A percentile compares a stretch with the other conserved stretches of the same genome.
Evolutionary conservation across 2,329 filamentous ascomycete genomes (phyloP).

Genomic region (Fusarium tricinctum): DNA sequence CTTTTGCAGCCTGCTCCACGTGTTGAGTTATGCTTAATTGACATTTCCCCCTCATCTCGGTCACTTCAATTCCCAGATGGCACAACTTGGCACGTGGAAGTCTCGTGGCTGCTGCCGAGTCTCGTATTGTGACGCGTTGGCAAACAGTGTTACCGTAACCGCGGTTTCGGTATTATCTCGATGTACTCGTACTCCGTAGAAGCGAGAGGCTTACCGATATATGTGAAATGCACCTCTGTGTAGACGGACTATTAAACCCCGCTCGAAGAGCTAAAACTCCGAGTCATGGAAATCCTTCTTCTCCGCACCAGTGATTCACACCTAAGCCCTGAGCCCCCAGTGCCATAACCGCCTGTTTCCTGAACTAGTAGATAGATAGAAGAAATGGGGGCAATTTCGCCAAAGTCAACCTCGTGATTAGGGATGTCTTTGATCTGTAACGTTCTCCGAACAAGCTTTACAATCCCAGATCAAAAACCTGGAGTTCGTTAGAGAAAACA

Average conservation of each 20-base stretch:
- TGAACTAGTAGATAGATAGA: no score
- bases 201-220: neutral
- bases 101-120: slow-evolving; percentile 11
- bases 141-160: no score
- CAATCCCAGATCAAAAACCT: neutral
- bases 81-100: slow-evolving; percentile 21
- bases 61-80: neutral
- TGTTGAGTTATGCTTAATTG: slow-evolving; percentile 14
- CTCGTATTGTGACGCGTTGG: neutral
- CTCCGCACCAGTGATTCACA: slow-evolving; percentile 21
- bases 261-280: slow-evolving; percentile 3
- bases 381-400: no score
- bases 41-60: slow-evolving; percentile 4
- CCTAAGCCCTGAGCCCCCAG: neutral
- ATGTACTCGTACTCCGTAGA: neutral
- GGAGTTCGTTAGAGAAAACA: neutral
- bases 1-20: slow-evolving; percentile 14
- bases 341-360: no score
- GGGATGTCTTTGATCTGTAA: neutral
- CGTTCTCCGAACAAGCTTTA: neutral
- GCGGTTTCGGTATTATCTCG: neutral
- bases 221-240: neutral
- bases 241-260: slow-evolving; percentile 1
- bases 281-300: slow-evolving; percentile 4
- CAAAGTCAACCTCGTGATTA: neutral